These are phyloP conservation scores for Paecilomyces dactylethromorphus DNA, from an alignment of 2,329 filamentous ascomycete genomes.

Conservation along the genomic window DNA sequence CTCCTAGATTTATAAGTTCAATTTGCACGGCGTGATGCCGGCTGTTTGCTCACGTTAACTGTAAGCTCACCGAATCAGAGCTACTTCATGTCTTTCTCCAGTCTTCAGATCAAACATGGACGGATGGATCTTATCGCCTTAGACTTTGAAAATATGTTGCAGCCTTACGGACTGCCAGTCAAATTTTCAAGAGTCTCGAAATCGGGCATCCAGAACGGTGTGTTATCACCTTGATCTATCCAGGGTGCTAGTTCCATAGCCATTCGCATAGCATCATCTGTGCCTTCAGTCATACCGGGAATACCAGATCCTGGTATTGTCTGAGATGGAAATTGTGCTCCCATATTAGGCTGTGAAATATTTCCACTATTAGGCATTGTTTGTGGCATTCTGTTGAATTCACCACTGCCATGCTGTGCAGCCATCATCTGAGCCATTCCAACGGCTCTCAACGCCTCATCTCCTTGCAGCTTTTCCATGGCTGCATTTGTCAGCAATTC, in stretches of 20 bases:
- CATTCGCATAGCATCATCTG: slow-evolving; percentile 30
- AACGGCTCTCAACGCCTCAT: slow-evolving; percentile 24
- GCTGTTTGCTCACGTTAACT: too few relatives aligned
- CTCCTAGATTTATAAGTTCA: too few relatives aligned
- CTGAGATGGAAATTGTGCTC: not conserved
- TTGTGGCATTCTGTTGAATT: slow-evolving; percentile 3
- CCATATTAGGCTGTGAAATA: slow-evolving; percentile 3
- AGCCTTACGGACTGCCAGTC: slow-evolving; percentile 10
- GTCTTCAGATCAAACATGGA: not conserved
- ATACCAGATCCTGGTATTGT: not conserved
- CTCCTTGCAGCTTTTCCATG: slow-evolving; percentile 40
- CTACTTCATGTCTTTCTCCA: not conserved
- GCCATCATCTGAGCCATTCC: slow-evolving; percentile 37
- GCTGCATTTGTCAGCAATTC: slow-evolving; percentile 42
- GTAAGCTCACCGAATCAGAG: too few relatives aligned
- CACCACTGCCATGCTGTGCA: slow-evolving; percentile 21
- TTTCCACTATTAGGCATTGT: slow-evolving; percentile 13
- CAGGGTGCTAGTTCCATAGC: slow-evolving; percentile 32
- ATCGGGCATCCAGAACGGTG: slow-evolving; percentile 34
- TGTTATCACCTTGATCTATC: slow-evolving; percentile 30
- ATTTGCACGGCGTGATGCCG: too few relatives aligned
- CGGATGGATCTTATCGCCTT: too few relatives aligned
- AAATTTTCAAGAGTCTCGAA: slow-evolving; percentile 29
- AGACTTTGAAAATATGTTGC: not conserved
- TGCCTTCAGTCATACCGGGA: not conserved